These are phyloP conservation scores for Eimeria necatrix DNA, from an alignment of 169 alveolate genomes.

Conservation along the genomic window DNA sequence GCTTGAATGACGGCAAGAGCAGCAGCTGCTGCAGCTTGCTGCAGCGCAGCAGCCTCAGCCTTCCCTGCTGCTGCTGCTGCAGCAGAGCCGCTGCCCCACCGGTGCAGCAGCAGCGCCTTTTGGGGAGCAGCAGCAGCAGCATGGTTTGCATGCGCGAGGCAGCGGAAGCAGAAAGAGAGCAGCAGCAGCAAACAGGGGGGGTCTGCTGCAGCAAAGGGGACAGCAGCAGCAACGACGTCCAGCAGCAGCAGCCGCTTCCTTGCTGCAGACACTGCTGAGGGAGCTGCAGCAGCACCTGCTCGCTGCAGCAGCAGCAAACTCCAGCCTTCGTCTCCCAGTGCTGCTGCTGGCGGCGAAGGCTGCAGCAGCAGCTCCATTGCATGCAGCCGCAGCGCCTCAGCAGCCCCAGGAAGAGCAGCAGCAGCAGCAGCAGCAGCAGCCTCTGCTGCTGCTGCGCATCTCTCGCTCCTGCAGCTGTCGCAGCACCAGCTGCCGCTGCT, in stretches of 20 bases:
- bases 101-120: background rate
- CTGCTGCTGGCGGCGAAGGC: conserved; percentile 13
- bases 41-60: conserved; percentile 13
- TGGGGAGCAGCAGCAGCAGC: conserved; percentile 9
- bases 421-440: conserved; percentile 45
- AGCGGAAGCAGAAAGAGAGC: conserved; percentile 59
- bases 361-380: conserved; percentile 40
- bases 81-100: conserved; percentile 62
- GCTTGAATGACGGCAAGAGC: conserved; percentile 20
- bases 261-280: conserved; percentile 15
- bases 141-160: background rate
- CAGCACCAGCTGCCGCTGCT: conserved; percentile 45
- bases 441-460: conserved; percentile 39
- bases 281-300: background rate
- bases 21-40: conserved; percentile 60
- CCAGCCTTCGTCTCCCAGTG: conserved; percentile 43
- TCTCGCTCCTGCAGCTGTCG: background rate
- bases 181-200: conserved; percentile 46
- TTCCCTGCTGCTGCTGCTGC: conserved; percentile 15
- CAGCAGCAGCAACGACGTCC: conserved; percentile 19
- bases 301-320: conserved; percentile 57
- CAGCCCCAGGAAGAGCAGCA: conserved; percentile 49
- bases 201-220: conserved; percentile 62
- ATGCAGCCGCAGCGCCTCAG: background rate
- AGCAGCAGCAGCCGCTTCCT: conserved; percentile 60